Evolutionary conservation across 495 filamentous ascomycete genomes (phyloP).

Genomic region (Aspergillus sclerotiicarbonarius): DNA sequence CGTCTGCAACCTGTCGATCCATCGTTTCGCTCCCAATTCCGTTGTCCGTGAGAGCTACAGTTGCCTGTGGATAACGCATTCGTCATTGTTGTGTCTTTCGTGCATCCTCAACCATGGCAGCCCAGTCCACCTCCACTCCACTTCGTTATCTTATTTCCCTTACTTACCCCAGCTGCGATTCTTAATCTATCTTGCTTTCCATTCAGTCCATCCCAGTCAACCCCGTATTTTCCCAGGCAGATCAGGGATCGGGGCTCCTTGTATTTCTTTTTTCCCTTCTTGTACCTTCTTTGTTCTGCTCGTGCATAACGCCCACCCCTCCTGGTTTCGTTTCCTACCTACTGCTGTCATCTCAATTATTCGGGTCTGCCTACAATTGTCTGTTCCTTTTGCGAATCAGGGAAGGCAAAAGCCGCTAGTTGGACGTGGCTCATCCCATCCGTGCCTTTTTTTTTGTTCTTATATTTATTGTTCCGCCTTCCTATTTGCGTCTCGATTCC

Average conservation of each 20-base stretch:
- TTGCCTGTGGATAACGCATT: slow-evolving; percentile 21
- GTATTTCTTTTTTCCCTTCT: slow-evolving; percentile 1
- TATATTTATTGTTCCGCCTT: background rate
- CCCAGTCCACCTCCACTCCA: slow-evolving; percentile 19
- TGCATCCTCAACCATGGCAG: slow-evolving; percentile 20
- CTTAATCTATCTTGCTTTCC: background rate
- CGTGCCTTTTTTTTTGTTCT: background rate
- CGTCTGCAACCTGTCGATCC: slow-evolving; percentile 17
- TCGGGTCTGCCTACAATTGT: background rate
- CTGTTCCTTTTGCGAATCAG: background rate
- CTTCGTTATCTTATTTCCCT: slow-evolving; percentile 23
- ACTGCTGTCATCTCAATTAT: background rate
- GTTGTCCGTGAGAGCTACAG: slow-evolving; percentile 9
- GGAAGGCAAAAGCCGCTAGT: background rate
- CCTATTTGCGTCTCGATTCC: background rate
- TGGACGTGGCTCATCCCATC: background rate
- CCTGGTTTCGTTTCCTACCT: background rate
- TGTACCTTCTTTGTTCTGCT: slow-evolving; percentile 1
- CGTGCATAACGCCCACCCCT: background rate
- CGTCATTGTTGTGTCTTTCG: slow-evolving; percentile 25
- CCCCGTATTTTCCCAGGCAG: background rate
- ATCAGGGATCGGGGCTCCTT: background rate
- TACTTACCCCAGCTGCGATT: slow-evolving; percentile 10
- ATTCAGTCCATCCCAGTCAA: background rate
- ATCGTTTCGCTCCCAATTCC: slow-evolving; percentile 16